phyloP scores from a whole-genome alignment of 2,329 filamentous ascomycete species.

The Alternaria hordeiaustralica region DNA sequence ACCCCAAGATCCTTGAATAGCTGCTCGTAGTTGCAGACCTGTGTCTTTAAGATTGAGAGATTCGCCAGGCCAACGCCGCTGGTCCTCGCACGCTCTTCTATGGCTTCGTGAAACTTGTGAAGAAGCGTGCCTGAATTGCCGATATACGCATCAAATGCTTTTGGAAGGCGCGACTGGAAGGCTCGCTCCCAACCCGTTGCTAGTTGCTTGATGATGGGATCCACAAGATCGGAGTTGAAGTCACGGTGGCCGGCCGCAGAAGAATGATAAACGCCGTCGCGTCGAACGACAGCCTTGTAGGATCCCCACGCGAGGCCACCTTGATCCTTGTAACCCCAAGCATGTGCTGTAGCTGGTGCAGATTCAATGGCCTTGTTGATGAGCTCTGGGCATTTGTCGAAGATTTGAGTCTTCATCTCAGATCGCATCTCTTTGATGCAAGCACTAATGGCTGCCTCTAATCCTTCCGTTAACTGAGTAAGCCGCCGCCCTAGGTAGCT shows the following conservation, averaged over 20 bases:
- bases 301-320: slow-evolving; percentile 61
- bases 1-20: slow-evolving; percentile 50
- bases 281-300: slow-evolving; percentile 63
- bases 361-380: slow-evolving; percentile 49
- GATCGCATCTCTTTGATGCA: slow-evolving; percentile 51
- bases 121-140: slow-evolving; percentile 42
- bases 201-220: slow-evolving; percentile 50
- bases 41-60: slow-evolving; percentile 49
- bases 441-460: slow-evolving; percentile 51
- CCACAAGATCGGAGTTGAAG: slow-evolving; percentile 51
- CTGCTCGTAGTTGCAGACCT: slow-evolving; percentile 52
- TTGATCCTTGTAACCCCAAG: slow-evolving; percentile 48
- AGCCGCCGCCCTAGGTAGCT: slow-evolving; percentile 50
- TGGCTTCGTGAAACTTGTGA: slow-evolving; percentile 51
- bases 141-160: slow-evolving; percentile 49
- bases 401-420: slow-evolving; percentile 55
- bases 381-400: slow-evolving; percentile 52
- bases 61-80: slow-evolving; percentile 51
- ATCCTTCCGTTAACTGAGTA: slow-evolving; percentile 48
- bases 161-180: slow-evolving; percentile 54
- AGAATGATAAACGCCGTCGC: slow-evolving; percentile 57
- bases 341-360: slow-evolving; percentile 40
- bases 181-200: slow-evolving; percentile 53
- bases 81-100: slow-evolving; percentile 50
- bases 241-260: slow-evolving; percentile 46